These are phyloP conservation scores for Allium cepa DNA, from an alignment of 106 monocot species.

Conservation along the genomic window DNA sequence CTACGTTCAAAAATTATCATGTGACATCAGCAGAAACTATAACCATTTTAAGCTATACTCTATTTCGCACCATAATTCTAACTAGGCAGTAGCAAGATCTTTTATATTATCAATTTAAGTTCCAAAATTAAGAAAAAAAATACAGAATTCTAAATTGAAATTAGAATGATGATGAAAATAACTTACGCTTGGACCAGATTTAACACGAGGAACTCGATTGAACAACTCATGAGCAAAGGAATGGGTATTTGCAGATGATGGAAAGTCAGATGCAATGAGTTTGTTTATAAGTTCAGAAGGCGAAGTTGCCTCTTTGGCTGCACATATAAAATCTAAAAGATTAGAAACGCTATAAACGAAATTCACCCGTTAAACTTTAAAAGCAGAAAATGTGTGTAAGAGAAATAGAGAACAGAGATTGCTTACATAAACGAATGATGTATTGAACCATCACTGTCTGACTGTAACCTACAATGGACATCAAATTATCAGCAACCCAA, in stretches of 20 bases:
- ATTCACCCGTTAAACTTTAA: background rate
- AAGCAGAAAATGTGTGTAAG: background rate
- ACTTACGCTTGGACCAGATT: conserved; percentile 50
- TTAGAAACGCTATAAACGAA: background rate
- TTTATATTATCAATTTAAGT: too few relatives aligned
- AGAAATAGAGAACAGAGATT: too few relatives aligned
- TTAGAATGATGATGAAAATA: background rate
- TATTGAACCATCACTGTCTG: conserved; percentile 55
- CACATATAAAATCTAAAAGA: conserved; percentile 1
- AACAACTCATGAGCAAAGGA: conserved; percentile 63
- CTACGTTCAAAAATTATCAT: too few relatives aligned
- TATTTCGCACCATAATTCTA: too few relatives aligned
- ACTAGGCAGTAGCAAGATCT: too few relatives aligned
- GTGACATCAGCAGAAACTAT: too few relatives aligned
- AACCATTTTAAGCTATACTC: too few relatives aligned
- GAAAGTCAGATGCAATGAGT: conserved; percentile 45
- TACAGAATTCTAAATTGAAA: too few relatives aligned
- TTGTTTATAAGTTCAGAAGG: conserved; percentile 42
- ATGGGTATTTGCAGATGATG: conserved; percentile 41
- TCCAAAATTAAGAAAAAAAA: too few relatives aligned
- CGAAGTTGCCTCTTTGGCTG: conserved; percentile 74
- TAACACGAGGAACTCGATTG: conserved; percentile 52
- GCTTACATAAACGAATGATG: conserved; percentile 65
- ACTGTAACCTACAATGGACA: conserved; percentile 75
- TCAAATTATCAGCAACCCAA: conserved; percentile 82